A percentile compares a stretch with the other conserved stretches of the same genome.
These are phyloP conservation scores for Micractinium conductrix DNA, from an alignment of 139 green algal species.

Conservation along the genomic window DNA sequence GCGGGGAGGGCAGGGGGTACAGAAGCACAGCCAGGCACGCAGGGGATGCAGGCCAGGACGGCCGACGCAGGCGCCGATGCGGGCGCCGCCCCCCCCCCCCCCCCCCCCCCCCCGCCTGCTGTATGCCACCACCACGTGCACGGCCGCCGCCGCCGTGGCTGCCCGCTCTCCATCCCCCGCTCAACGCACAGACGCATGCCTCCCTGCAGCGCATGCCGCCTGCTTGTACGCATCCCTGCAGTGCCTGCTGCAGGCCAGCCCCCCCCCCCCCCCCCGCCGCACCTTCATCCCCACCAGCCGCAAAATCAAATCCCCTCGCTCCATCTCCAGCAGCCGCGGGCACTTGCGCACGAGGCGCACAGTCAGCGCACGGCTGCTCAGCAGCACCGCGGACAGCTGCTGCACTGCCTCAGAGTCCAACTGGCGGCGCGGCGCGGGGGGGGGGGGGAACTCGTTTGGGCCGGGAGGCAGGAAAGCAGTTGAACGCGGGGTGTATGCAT, in stretches of 20 bases:
- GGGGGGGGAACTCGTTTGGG: too few species aligned
- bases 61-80: background rate
- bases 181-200: too few species aligned
- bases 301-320: conserved; percentile 1
- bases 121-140: too few species aligned
- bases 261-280: background rate
- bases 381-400: conserved; percentile 30
- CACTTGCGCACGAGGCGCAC: conserved; percentile 11
- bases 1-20: background rate
- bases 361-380: background rate
- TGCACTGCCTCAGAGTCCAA: background rate
- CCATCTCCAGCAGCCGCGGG: conserved; percentile 22
- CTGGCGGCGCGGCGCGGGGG: background rate
- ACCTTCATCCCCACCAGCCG: conserved; percentile 28
- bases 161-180: too few species aligned
- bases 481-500: too few species aligned
- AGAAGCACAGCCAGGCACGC: background rate
- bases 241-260: background rate
- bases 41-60: background rate
- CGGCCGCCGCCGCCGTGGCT: too few species aligned
- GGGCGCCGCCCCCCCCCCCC: background rate
- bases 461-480: background rate
- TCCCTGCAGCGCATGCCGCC: too few species aligned
- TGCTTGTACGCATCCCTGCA: too few species aligned
- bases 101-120: background rate